Conservation (phyloP, 1,284 basidiomycete genomes). For the Thecaphora frezii region DNA sequence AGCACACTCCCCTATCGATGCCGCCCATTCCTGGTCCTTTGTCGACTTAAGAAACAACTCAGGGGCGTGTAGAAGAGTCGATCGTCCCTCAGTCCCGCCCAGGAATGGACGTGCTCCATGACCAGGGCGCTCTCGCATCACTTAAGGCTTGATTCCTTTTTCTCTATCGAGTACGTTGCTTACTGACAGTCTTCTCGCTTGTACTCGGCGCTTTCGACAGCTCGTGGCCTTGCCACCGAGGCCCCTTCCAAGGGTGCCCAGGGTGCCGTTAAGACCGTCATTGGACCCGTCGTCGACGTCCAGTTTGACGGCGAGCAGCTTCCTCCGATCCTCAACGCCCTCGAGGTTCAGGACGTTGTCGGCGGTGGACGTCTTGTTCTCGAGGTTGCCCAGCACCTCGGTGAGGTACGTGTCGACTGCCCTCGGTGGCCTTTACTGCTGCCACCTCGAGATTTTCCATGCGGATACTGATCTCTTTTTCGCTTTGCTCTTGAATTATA, state of each 20-base stretch:
- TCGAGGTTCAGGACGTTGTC: constrained; percentile 88
- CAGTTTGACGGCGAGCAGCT: constrained; percentile 70
- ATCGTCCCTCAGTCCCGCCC: not conserved
- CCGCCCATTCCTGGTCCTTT: no score
- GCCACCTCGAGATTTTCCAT: not conserved
- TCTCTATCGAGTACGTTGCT: constrained; percentile 1
- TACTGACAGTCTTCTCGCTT: no score
- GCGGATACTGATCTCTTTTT: not conserved
- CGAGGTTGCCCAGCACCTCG: constrained; percentile 80
- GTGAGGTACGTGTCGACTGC: constrained; percentile 64
- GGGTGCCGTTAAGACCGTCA: constrained; percentile 59
- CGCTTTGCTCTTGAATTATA: not conserved
- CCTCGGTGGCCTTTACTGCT: no score
- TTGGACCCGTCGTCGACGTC: constrained; percentile 91
- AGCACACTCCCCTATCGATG: no score
- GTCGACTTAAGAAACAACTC: no score
- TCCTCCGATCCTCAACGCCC: constrained; percentile 94
- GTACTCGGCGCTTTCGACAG: constrained; percentile 19
- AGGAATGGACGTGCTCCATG: not conserved
- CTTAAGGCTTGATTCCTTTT: not conserved
- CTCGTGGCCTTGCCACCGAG: constrained; percentile 48
- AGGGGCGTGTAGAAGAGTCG: no score
- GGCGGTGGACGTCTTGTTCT: constrained; percentile 67
- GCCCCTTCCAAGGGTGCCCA: constrained; percentile 37
- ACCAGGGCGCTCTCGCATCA: not conserved